Conservation (phyloP, 768 basidiomycete species). For the Cubamyces lactineus region DNA sequence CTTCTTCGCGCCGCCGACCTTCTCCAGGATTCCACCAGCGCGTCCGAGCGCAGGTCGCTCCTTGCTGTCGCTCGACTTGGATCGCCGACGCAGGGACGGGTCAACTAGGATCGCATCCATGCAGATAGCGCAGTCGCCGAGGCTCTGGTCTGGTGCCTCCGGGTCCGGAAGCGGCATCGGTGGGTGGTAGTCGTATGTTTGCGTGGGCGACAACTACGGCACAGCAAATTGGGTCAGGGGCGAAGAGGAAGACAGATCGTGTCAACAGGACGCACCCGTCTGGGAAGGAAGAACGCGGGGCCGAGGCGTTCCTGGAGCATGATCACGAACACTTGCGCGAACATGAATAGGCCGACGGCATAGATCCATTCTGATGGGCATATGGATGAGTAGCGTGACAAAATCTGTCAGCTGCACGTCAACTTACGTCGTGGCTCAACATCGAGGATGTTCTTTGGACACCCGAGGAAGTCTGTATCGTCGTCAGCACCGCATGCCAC, state of each 20-base stretch:
- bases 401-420: not conserved
- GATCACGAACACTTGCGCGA: conserved; percentile 62
- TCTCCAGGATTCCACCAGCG: conserved; percentile 37
- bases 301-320: conserved; percentile 77
- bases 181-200: conserved; percentile 87
- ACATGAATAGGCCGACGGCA: conserved; percentile 58
- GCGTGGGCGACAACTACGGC: conserved; percentile 58
- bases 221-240: not conserved
- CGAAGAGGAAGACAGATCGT: conserved; percentile 7
- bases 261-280: conserved; percentile 49
- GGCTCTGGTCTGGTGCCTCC: conserved; percentile 72
- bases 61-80: conserved; percentile 45
- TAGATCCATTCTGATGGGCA: conserved; percentile 62
- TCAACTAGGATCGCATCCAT: conserved; percentile 74
- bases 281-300: conserved; percentile 83
- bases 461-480: conserved; percentile 74
- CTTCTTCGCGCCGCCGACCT: conserved; percentile 51
- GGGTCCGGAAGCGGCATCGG: conserved; percentile 69
- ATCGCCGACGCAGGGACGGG: conserved; percentile 13
- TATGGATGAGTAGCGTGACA: not conserved
- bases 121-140: conserved; percentile 91
- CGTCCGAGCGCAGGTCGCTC: conserved; percentile 31
- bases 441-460: conserved; percentile 86
- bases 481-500: conserved; percentile 1
- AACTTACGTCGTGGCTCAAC: conserved; percentile 70